Evolutionary conservation across 441 rosid species (phyloP).

Genomic region (Gossypium schwendimanii): DNA sequence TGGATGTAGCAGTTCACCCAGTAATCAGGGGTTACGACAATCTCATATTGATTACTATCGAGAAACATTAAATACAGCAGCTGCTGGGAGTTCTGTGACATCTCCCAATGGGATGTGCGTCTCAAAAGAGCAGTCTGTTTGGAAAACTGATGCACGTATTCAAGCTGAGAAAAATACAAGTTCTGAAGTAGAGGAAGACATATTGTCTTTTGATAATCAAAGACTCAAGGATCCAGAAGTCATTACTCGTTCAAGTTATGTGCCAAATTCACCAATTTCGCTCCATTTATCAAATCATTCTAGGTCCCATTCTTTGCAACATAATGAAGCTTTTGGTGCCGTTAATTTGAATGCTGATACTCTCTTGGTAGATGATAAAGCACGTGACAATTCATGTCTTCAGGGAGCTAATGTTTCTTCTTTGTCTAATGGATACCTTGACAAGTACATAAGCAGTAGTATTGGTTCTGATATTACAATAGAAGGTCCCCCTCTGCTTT

Average conservation of each 20-base stretch:
- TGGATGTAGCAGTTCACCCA: slow-evolving; percentile 31
- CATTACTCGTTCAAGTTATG: slow-evolving; percentile 28
- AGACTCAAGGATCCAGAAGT: slow-evolving; percentile 62
- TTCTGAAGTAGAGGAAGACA: slow-evolving; percentile 54
- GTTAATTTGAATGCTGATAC: slow-evolving; percentile 28
- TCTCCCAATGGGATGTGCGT: slow-evolving; percentile 17
- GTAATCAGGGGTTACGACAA: slow-evolving; percentile 31
- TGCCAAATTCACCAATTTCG: slow-evolving; percentile 41
- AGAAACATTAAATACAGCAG: slow-evolving; percentile 27
- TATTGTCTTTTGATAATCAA: slow-evolving; percentile 58
- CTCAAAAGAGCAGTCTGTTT: slow-evolving; percentile 30
- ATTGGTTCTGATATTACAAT: slow-evolving; percentile 26
- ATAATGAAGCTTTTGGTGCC: slow-evolving; percentile 30
- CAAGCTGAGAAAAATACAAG: slow-evolving; percentile 22
- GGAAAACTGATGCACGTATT: slow-evolving; percentile 34
- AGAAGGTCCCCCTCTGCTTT: slow-evolving; percentile 31
- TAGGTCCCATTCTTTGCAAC: slow-evolving; percentile 46
- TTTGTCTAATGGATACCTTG: slow-evolving; percentile 47
- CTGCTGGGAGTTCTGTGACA: slow-evolving; percentile 17
- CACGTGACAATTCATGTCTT: slow-evolving; percentile 22
- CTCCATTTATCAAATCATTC: slow-evolving; percentile 36
- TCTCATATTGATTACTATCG: slow-evolving; percentile 33
- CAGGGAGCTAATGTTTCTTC: slow-evolving; percentile 27
- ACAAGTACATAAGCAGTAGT: slow-evolving; percentile 31
- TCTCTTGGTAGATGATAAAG: slow-evolving; percentile 31